Conservation (phyloP, 225 moss, liverwort and hornwort species). For the Anthoceros angustus region DNA sequence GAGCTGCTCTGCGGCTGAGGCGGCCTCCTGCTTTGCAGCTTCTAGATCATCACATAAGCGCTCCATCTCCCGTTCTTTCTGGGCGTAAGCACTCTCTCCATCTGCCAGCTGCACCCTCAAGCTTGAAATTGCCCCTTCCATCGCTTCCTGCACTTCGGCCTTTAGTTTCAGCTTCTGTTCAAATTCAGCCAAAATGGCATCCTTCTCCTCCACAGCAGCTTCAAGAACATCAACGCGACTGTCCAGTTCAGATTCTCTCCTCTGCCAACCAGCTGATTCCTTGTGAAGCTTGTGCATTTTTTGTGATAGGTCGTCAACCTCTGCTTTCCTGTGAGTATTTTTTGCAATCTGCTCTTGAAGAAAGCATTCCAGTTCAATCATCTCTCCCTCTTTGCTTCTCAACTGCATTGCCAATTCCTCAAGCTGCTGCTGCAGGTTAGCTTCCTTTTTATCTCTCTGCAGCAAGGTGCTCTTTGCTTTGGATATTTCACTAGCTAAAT, state of each 20-base stretch:
- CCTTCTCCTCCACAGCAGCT: constrained; percentile 42
- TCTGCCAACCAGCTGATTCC: constrained; percentile 42
- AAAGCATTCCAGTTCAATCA: constrained; percentile 54
- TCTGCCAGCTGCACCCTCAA: constrained; percentile 31
- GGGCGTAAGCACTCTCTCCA: constrained; percentile 20
- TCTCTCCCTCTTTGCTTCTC: constrained; percentile 42
- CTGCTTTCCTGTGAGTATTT: constrained; percentile 21
- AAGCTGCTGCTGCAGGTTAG: constrained; percentile 24
- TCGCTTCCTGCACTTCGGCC: constrained; percentile 31
- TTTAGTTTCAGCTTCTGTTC: constrained; percentile 32
- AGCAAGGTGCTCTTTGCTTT: constrained; percentile 47
- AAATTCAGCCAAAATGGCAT: constrained; percentile 18
- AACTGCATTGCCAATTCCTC: constrained; percentile 33
- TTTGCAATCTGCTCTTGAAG: constrained; percentile 38
- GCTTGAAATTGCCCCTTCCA: constrained; percentile 45
- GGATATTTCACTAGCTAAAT: constrained; percentile 46
- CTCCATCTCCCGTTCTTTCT: constrained; percentile 34
- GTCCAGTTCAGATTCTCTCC: constrained; percentile 29
- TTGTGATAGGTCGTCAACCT: constrained; percentile 28
- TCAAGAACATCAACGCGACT: constrained; percentile 26
- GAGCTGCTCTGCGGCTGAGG: constrained; percentile 22
- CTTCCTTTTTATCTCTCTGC: constrained; percentile 49
- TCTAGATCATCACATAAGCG: constrained; percentile 48
- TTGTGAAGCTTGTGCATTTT: constrained; percentile 33
- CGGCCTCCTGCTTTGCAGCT: constrained; percentile 30